Percentiles rank a stretch among this genome's conserved stretches.
Conservation (phyloP, 768 basidiomycete species). For the Cystobasidiopsis lactophilus region DNA sequence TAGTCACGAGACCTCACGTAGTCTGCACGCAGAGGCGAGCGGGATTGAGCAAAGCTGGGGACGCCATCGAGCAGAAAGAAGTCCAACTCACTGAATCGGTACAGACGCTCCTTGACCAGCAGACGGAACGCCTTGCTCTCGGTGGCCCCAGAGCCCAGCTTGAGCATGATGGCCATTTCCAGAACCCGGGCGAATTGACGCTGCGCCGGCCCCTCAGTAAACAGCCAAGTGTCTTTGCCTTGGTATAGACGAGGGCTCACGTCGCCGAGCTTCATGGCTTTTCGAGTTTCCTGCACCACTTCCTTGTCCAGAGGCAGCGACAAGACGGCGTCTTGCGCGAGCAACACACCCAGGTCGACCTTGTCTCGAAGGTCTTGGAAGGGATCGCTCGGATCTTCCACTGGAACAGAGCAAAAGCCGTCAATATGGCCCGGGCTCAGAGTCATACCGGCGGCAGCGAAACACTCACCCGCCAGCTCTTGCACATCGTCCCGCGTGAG, state of each 20-base stretch:
- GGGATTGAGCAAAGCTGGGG: no score
- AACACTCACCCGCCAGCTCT: conserved; percentile 42
- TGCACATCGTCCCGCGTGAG: conserved; percentile 43
- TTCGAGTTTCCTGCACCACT: conserved; percentile 62
- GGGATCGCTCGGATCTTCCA: conserved; percentile 93
- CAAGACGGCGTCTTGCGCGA: conserved; percentile 32
- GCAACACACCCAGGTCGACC: conserved; percentile 62
- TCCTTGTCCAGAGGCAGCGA: conserved; percentile 36
- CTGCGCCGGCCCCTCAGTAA: conserved; percentile 34
- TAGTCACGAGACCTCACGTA: not conserved
- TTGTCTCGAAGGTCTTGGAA: conserved; percentile 92
- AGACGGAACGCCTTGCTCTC: conserved; percentile 47
- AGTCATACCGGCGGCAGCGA: not conserved
- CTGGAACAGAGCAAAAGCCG: conserved; percentile 18
- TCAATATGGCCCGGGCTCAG: not conserved
- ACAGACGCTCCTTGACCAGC: conserved; percentile 72
- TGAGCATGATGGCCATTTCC: conserved; percentile 68
- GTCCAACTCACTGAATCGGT: conserved; percentile 49
- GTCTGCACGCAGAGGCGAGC: no score
- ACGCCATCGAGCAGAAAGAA: conserved; percentile 65
- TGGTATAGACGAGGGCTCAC: conserved; percentile 29
- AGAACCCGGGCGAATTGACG: conserved; percentile 79
- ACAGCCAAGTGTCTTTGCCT: no score
- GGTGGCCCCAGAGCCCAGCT: conserved; percentile 42
- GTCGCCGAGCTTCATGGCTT: conserved; percentile 67